A percentile compares a stretch with the other conserved stretches of the same genome.
Evolutionary conservation across 129 eudicot genomes (phyloP).

Genomic region (sunflower (Helianthus annuus)): HanXRQr2.0-SUNRISE NC_035448.2:118347769-118348268

Average conservation of each 20-base stretch:
- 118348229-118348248: too few species aligned
- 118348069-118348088: constrained; percentile 48
- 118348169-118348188: background rate
- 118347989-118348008: constrained; percentile 72
- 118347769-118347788: too few species aligned
- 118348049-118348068: constrained; percentile 63
- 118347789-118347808: too few species aligned
- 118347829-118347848: too few species aligned
- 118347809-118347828: too few species aligned
- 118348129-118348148: constrained; percentile 18
- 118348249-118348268: too few species aligned
- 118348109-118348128: constrained; percentile 28
- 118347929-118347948: constrained; percentile 75
- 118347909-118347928: constrained; percentile 63
- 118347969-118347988: constrained; percentile 74
- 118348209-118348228: too few species aligned
- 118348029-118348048: constrained; percentile 62
- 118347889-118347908: constrained; percentile 62
- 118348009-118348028: constrained; percentile 63
- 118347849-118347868: too few species aligned
- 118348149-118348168: constrained; percentile 30
- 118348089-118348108: constrained; percentile 53
- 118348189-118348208: too few species aligned
- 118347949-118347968: constrained; percentile 65
- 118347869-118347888: too few species aligned